These are phyloP conservation scores for Apiotrichum porosum DNA, from an alignment of 1,284 basidiomycete genomes.

Conservation along the genomic window DNA sequence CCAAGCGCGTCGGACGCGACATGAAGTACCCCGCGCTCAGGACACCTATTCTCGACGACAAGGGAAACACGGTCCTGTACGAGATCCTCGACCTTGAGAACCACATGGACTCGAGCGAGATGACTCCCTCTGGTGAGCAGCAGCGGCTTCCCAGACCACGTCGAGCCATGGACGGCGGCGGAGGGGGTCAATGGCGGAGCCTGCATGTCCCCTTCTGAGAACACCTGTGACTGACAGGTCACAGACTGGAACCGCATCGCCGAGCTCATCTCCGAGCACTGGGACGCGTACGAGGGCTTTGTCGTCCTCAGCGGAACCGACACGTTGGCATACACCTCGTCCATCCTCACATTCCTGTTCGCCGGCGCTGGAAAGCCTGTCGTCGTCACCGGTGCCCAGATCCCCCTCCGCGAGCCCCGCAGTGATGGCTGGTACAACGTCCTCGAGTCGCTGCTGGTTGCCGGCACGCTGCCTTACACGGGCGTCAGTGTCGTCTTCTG, in stretches of 20 bases:
- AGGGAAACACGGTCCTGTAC: slow-evolving; percentile 32
- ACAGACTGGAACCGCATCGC: slow-evolving; percentile 47
- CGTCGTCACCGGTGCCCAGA: slow-evolving; percentile 43
- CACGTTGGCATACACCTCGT: slow-evolving; percentile 44
- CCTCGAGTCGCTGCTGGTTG: slow-evolving; percentile 39
- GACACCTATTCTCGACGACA: slow-evolving; percentile 38
- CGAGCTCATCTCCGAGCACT: slow-evolving; percentile 36
- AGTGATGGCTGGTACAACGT: slow-evolving; percentile 46
- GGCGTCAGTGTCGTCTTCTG: slow-evolving; percentile 44
- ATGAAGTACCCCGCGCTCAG: slow-evolving; percentile 33
- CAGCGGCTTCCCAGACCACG: too few relatives aligned
- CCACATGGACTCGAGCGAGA: slow-evolving; percentile 45
- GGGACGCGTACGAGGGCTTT: slow-evolving; percentile 43
- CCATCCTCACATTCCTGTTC: slow-evolving; percentile 43
- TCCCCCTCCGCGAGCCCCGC: slow-evolving; percentile 39
- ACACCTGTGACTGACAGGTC: too few relatives aligned
- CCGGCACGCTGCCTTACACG: slow-evolving; percentile 38
- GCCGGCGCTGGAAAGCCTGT: slow-evolving; percentile 43
- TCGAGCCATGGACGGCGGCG: not conserved
- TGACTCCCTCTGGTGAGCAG: slow-evolving; percentile 41
- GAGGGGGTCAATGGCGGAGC: not conserved
- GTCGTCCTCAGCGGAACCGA: slow-evolving; percentile 44
- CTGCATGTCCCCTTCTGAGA: too few relatives aligned
- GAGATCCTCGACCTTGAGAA: slow-evolving; percentile 45
- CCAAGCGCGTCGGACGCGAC: slow-evolving; percentile 23